Evolutionary conservation across 768 basidiomycete genomes (phyloP).

Genomic region (Jaapia argillacea): DNA sequence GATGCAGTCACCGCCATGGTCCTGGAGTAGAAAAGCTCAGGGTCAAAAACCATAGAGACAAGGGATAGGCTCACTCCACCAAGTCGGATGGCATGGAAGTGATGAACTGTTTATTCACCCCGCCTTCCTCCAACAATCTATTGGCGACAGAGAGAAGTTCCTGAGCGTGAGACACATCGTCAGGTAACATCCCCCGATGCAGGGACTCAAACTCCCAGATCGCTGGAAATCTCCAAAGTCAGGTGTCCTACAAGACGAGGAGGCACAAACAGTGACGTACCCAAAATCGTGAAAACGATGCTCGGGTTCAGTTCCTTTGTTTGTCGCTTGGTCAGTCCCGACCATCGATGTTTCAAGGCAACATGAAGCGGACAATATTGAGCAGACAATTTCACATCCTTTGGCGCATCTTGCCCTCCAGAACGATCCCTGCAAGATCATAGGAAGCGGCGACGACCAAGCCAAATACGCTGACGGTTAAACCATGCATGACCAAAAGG

Average conservation of each 20-base stretch:
- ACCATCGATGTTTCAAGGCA: slow-evolving; percentile 65
- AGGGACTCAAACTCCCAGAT: slow-evolving; percentile 73
- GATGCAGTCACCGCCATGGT: slow-evolving; percentile 56
- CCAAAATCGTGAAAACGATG: slow-evolving; percentile 59
- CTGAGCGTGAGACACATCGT: slow-evolving; percentile 30
- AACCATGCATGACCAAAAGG: slow-evolving; percentile 3
- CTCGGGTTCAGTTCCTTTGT: slow-evolving; percentile 81
- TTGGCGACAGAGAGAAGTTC: slow-evolving; percentile 62
- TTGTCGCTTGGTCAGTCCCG: slow-evolving; percentile 56
- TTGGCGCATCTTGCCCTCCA: slow-evolving; percentile 45
- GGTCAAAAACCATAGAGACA: not conserved
- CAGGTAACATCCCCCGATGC: slow-evolving; percentile 50
- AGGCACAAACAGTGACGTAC: slow-evolving; percentile 25
- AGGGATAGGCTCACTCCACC: slow-evolving; percentile 42
- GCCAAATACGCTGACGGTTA: slow-evolving; percentile 1
- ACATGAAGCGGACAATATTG: slow-evolving; percentile 53
- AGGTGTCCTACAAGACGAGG: not conserved
- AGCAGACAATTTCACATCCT: slow-evolving; percentile 48
- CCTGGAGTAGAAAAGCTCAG: slow-evolving; percentile 26
- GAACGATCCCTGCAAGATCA: slow-evolving; percentile 49
- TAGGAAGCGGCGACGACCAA: no score
- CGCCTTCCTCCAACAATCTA: slow-evolving; percentile 44
- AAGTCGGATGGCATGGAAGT: slow-evolving; percentile 44
- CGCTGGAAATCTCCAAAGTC: slow-evolving; percentile 31
- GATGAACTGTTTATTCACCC: slow-evolving; percentile 63